Evolutionary conservation across 495 filamentous ascomycete species (phyloP).

Genomic region (Talaromyces adpressus): DNA sequence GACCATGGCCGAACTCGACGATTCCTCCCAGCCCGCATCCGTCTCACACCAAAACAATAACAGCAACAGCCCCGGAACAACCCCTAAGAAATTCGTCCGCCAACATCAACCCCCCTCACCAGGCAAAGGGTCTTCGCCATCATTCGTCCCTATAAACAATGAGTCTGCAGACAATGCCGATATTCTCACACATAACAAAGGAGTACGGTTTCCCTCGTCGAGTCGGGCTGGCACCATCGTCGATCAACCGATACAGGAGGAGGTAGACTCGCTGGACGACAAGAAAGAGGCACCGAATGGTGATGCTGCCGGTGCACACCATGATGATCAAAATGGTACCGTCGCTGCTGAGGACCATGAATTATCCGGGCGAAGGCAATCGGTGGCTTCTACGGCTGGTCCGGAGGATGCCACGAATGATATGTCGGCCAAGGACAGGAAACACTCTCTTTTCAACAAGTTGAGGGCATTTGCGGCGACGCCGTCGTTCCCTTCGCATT

Average conservation of each 20-base stretch:
- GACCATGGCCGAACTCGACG: not conserved
- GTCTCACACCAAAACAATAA: not conserved
- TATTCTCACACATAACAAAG: not conserved
- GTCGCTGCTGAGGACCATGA: not conserved
- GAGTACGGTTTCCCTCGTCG: not conserved
- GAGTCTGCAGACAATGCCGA: not conserved
- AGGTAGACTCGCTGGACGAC: not conserved
- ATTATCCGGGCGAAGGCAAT: slow-evolving; percentile 25
- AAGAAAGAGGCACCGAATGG: not conserved
- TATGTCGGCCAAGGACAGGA: slow-evolving; percentile 40
- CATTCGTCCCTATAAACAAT: not conserved
- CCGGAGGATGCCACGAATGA: slow-evolving; percentile 45
- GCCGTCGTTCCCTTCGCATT: slow-evolving; percentile 32
- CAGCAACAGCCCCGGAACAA: slow-evolving; percentile 1
- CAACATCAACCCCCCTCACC: not conserved
- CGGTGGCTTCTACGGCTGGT: slow-evolving; percentile 49
- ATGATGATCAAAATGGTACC: not conserved
- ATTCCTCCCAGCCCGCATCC: not conserved
- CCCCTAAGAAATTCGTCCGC: not conserved
- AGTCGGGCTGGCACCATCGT: slow-evolving; percentile 3
- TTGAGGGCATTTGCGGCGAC: slow-evolving; percentile 51
- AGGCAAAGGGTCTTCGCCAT: not conserved
- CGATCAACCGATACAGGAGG: slow-evolving; percentile 8
- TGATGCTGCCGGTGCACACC: not conserved
- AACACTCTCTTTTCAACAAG: slow-evolving; percentile 60